These are phyloP conservation scores for Fomitopsis schrenkii DNA, from an alignment of 1,284 basidiomycete species.

Conservation along the genomic window DNA sequence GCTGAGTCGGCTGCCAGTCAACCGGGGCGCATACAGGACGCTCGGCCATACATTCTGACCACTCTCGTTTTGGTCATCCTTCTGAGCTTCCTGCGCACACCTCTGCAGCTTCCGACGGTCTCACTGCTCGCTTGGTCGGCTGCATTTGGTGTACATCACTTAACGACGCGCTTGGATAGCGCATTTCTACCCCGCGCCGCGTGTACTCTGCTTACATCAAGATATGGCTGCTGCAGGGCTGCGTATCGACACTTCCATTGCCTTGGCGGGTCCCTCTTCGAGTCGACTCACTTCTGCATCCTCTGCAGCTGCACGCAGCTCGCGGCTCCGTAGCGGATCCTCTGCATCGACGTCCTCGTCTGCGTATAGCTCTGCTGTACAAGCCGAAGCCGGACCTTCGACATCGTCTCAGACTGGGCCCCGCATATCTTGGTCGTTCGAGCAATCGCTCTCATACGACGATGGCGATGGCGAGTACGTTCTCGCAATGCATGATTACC, in stretches of 20 bases:
- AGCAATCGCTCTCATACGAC: conserved; percentile 17
- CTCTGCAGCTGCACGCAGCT: conserved; percentile 15
- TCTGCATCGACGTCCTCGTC: conserved; percentile 23
- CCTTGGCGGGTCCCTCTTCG: conserved; percentile 29
- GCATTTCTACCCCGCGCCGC: not conserved
- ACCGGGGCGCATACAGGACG: not conserved
- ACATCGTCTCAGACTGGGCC: not conserved
- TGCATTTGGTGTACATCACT: not conserved
- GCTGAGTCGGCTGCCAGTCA: not conserved
- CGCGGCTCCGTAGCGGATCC: conserved; percentile 20
- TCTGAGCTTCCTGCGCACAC: not conserved
- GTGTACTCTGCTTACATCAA: conserved; percentile 3
- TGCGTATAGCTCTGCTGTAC: conserved; percentile 13
- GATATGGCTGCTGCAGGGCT: conserved; percentile 38
- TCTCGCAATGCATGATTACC: conserved; percentile 85
- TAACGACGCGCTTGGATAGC: not conserved
- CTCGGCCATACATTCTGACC: not conserved
- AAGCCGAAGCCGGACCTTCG: not conserved
- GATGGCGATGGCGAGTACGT: conserved; percentile 60
- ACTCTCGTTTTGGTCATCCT: not conserved
- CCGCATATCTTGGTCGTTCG: conserved; percentile 11
- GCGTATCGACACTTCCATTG: conserved; percentile 42
- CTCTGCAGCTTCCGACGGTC: not conserved
- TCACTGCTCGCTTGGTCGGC: not conserved
- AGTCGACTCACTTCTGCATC: conserved; percentile 18